Percentiles rank a stretch among this genome's conserved stretches.
These are phyloP conservation scores for Hericium rajendrae DNA, from an alignment of 768 basidiomycete species.

Conservation along the genomic window DNA sequence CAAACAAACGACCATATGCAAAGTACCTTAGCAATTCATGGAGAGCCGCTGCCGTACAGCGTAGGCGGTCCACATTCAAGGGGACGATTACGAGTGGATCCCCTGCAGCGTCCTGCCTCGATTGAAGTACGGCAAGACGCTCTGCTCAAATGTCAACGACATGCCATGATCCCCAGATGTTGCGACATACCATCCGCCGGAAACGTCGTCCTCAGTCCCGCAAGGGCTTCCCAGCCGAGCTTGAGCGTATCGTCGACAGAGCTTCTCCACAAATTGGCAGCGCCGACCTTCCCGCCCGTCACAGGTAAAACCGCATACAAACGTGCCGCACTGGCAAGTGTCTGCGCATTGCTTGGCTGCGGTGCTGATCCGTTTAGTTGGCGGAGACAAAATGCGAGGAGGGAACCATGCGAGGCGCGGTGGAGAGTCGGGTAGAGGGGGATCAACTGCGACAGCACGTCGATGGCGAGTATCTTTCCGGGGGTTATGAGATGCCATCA, in stretches of 20 bases:
- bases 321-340: conserved; percentile 38
- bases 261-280: conserved; percentile 63
- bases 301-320: conserved; percentile 57
- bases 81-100: conserved; percentile 44
- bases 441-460: conserved; percentile 46
- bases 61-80: conserved; percentile 52
- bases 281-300: conserved; percentile 74
- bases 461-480: conserved; percentile 33
- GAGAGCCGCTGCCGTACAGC: conserved; percentile 42
- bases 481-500: neutral
- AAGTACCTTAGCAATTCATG: conserved; percentile 45
- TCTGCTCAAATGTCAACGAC: neutral
- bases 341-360: conserved; percentile 26
- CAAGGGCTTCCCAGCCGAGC: conserved; percentile 57
- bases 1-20: too few species aligned
- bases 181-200: conserved; percentile 30
- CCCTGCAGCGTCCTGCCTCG: conserved; percentile 18
- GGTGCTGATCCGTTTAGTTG: conserved; percentile 47
- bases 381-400: conserved; percentile 45
- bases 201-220: conserved; percentile 51
- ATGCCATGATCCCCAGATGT: neutral
- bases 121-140: conserved; percentile 12
- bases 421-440: conserved; percentile 60
- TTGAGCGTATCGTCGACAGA: conserved; percentile 59
- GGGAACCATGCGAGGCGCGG: conserved; percentile 39